Conservation (phyloP, 2,329 filamentous ascomycete genomes). For the Seiridium cupressi region DNA sequence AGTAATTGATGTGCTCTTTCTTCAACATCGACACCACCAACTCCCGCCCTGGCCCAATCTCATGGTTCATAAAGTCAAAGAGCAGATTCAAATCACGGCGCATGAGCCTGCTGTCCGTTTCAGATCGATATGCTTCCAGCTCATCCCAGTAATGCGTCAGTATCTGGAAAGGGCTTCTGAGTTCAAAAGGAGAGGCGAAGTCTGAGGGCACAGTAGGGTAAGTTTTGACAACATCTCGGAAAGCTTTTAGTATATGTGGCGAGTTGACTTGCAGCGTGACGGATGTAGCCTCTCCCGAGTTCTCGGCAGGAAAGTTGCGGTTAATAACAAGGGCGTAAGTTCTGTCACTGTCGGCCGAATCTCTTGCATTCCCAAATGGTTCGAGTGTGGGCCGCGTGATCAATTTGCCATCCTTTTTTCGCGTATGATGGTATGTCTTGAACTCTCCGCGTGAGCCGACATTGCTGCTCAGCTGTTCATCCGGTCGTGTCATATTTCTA, state of each 20-base stretch:
- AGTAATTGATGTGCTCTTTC: conserved; percentile 17
- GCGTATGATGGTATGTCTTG: no score
- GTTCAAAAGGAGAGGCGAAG: conserved; percentile 20
- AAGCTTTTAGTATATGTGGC: conserved; percentile 22
- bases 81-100: conserved; percentile 23
- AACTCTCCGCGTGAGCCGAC: no score
- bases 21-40: conserved; percentile 13
- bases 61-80: conserved; percentile 26
- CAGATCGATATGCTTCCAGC: conserved; percentile 19
- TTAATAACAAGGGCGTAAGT: no score
- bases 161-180: conserved; percentile 23
- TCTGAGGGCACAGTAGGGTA: conserved; percentile 23
- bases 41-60: conserved; percentile 11
- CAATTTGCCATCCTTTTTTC: no score
- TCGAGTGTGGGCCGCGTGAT: no score
- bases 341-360: no score
- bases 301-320: no score
- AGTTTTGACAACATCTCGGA: conserved; percentile 20
- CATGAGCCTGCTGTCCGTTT: background rate
- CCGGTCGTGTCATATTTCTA: no score
- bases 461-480: no score
- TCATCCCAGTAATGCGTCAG: conserved; percentile 26
- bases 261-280: conserved; percentile 22
- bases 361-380: no score
- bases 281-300: background rate